A percentile compares a stretch with the other conserved stretches of the same genome.
These are phyloP conservation scores for Penicillium sp. DNA, from an alignment of 2,329 filamentous ascomycete genomes.

Conservation along the genomic window DNA sequence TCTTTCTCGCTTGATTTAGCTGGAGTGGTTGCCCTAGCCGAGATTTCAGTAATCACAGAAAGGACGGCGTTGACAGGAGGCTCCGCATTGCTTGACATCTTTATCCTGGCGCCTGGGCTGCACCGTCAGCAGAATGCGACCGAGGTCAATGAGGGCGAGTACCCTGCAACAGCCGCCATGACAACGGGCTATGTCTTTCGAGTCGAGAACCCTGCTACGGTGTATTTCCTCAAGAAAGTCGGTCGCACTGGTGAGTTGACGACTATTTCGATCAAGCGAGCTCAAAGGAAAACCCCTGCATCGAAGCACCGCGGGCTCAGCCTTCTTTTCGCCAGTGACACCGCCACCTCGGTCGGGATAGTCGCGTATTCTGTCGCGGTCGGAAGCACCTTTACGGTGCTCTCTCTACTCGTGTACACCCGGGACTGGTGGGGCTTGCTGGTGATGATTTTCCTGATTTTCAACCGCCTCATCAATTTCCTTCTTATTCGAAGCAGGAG, in stretches of 20 bases:
- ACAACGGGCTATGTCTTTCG: constrained; percentile 26
- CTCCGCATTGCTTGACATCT: background rate
- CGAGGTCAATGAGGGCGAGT: background rate
- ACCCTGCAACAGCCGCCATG: background rate
- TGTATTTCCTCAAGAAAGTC: constrained; percentile 8
- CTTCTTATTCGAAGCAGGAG: background rate
- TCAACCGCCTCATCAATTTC: background rate
- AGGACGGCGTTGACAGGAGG: background rate
- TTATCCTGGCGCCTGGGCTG: constrained; percentile 1
- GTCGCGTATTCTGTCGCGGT: background rate
- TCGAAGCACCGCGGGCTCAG: background rate
- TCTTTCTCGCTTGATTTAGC: background rate
- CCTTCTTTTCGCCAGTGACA: background rate
- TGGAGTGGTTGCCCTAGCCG: background rate
- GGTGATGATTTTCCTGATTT: background rate
- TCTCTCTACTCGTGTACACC: background rate
- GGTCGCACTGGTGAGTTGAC: constrained; percentile 2
- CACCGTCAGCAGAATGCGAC: constrained; percentile 2
- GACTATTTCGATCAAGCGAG: background rate
- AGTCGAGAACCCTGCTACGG: constrained; percentile 27
- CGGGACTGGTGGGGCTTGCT: constrained; percentile 4
- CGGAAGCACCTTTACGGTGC: background rate
- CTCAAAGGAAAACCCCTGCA: background rate
- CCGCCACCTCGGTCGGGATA: background rate
- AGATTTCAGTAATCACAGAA: background rate